Evolutionary conservation across 345 rosid genomes (phyloP), one percentile per base, ranked within the genome.

Genomic region (Cardamine resedifolia): DNA sequence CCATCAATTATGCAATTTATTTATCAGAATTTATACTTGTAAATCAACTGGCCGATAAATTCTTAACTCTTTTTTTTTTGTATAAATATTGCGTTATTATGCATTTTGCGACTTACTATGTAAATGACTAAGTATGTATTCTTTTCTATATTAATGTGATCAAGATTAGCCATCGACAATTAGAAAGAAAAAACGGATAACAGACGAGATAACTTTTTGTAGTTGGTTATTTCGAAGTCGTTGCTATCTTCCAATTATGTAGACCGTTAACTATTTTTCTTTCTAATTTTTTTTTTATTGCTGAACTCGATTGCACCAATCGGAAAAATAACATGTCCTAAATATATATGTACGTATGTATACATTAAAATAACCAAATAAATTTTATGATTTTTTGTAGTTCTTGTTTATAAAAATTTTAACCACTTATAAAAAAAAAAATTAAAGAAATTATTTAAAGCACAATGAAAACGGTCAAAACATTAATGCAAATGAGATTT

Each of bases 401-500:
- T 1, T 47, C 23, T 18, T 8, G 23, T 45, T 45, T 45, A 11
- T 45, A 9, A 20, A 14, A 41, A 41, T 41, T 14, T 15, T 15
- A 41, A 41, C 18, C 18, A 41, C 7, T 4, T 12, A 38, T 3
- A 39, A 39, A 4, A 11, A 38, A 39, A 36, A 10, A 38, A 11
- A 10, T n/a, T n/a, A n/a, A n/a, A n/a, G n/a, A n/a, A n/a, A n/a
- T n/a, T 15, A 43, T 43, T 5, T 44, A 44, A 16, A 44, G 10
- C 20, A n/a, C 4, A n/a, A 44, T 24, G 34, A 61, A 61, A 61
- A 61, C 72, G 60, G 72, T 73, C 66, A 36, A 21, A 27, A 58
- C 26, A 45, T 66, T 14, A 66, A 65, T 48, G 72, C 52, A 73
- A 65, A 36, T 24, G 60, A 66, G 71, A 15, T 34, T 48, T 56